A percentile compares a stretch with the other conserved stretches of the same genome.
phyloP scores from a whole-genome alignment of 163 green algal species.

The Coccomyxa subellipsoidea region DNA sequence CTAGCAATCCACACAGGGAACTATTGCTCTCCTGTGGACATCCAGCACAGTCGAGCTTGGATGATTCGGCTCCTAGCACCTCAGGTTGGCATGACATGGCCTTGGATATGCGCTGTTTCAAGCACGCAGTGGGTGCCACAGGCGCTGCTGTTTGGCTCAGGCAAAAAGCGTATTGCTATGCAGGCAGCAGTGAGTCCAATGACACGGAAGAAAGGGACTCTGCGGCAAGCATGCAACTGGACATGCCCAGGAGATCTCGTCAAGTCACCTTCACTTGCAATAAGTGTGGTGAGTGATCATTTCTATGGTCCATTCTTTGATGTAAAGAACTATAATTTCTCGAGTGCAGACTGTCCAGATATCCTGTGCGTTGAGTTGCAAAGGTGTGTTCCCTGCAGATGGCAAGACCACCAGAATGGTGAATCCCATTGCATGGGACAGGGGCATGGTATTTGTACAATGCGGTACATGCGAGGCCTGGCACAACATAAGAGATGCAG shows the following conservation, averaged over 20 bases:
- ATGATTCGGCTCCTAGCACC: not conserved
- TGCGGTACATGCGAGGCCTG: conserved; percentile 50
- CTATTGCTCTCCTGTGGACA: not conserved
- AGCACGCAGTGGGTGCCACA: not conserved
- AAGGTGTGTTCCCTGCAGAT: conserved; percentile 26
- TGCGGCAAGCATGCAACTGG: not conserved
- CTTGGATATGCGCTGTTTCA: not conserved
- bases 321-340: not conserved
- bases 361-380: not conserved
- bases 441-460: conserved; percentile 57
- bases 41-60: not conserved
- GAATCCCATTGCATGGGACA: conserved; percentile 66
- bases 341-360: not conserved
- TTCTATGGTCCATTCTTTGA: not conserved
- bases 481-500: conserved; percentile 39
- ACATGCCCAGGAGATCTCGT: conserved; percentile 3
- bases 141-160: too few species aligned
- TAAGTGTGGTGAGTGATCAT: conserved; percentile 48
- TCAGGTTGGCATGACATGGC: not conserved
- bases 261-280: conserved; percentile 70
- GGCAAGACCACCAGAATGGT: conserved; percentile 48
- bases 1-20: not conserved
- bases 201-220: not conserved
- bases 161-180: not conserved
- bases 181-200: not conserved